These are phyloP conservation scores for Eutrema heterophyllum DNA, from an alignment of 345 rosid genomes.

Conservation along the genomic window DNA sequence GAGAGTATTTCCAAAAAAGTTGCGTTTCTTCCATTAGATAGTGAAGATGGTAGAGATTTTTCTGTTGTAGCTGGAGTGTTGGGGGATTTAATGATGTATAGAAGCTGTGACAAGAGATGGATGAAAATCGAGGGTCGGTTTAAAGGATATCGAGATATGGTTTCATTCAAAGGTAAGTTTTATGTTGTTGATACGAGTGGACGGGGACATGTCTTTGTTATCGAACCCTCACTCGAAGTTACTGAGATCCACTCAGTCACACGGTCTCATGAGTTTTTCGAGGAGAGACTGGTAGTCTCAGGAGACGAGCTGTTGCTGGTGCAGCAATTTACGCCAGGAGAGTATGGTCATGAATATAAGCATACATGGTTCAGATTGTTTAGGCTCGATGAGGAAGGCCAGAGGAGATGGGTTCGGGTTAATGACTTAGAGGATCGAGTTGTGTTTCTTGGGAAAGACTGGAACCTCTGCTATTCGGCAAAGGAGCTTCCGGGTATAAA, in stretches of 20 bases:
- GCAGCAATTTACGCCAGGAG: not conserved
- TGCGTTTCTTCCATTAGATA: not conserved
- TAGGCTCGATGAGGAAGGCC: not conserved
- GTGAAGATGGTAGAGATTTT: not conserved
- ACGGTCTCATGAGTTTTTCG: not conserved
- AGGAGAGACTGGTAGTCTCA: not conserved
- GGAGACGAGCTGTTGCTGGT: conserved; percentile 4
- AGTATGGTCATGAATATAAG: not conserved
- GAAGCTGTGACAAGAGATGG: too few species aligned
- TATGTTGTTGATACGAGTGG: not conserved
- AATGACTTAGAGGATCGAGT: not conserved
- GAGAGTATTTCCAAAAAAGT: not conserved
- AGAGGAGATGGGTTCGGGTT: not conserved
- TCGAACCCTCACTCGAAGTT: not conserved
- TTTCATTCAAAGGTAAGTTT: not conserved
- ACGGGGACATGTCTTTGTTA: not conserved
- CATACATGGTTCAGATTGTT: not conserved
- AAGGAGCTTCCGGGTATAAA: too few species aligned
- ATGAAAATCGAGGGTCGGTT: not conserved
- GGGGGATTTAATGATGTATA: not conserved
- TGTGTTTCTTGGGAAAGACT: not conserved
- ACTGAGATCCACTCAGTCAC: not conserved
- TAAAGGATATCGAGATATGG: not conserved
- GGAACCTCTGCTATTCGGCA: conserved; percentile 1
- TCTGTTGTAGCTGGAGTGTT: not conserved